Conservation (phyloP, 371 early-diverging fungal species). For the Apophysomyces elegans region DNA sequence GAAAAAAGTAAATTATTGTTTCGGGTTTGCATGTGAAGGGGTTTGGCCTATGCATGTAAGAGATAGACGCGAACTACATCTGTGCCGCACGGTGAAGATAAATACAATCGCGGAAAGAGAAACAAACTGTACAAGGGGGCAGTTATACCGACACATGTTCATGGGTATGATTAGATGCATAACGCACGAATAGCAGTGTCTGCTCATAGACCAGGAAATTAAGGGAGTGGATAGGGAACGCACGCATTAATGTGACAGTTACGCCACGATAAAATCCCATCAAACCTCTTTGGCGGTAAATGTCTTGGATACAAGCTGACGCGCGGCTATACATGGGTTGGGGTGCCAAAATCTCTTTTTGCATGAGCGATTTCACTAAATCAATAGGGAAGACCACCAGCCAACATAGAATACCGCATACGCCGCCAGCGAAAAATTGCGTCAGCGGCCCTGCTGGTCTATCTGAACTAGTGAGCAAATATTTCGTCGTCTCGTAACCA, state of each 20-base stretch:
- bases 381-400: slow-evolving; percentile 82
- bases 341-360: slow-evolving; percentile 69
- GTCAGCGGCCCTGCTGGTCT: slow-evolving; percentile 65
- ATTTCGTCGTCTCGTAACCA: slow-evolving; percentile 77
- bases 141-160: slow-evolving; percentile 29
- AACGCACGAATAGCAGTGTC: slow-evolving; percentile 24
- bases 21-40: background rate
- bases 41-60: background rate
- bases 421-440: slow-evolving; percentile 79
- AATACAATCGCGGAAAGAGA: slow-evolving; percentile 8
- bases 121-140: background rate
- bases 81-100: background rate
- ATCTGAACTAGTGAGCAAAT: slow-evolving; percentile 50
- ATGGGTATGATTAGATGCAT: slow-evolving; percentile 25
- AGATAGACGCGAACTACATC: background rate
- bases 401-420: slow-evolving; percentile 83
- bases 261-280: slow-evolving; percentile 77
- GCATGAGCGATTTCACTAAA: slow-evolving; percentile 76
- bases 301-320: slow-evolving; percentile 59
- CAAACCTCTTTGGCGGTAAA: slow-evolving; percentile 57
- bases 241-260: slow-evolving; percentile 75
- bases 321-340: slow-evolving; percentile 49
- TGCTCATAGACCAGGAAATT: slow-evolving; percentile 35
- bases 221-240: slow-evolving; percentile 64
- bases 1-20: background rate